A percentile compares a stretch with the other conserved stretches of the same genome.
Evolutionary conservation across 208 protist species (phyloP).

Genomic region (Leishmania braziliensis): DNA sequence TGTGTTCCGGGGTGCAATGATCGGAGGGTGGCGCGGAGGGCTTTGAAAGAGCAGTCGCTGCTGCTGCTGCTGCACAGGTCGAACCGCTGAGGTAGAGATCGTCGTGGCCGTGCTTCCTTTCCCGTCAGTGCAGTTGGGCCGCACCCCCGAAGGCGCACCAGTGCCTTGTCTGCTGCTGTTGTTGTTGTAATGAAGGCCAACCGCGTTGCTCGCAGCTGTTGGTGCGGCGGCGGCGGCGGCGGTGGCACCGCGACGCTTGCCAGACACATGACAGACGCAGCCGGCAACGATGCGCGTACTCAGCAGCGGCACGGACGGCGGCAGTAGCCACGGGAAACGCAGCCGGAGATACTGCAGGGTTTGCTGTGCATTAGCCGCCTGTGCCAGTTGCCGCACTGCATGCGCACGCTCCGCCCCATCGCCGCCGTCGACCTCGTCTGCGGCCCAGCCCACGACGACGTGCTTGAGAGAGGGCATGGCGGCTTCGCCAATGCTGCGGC

Average conservation of each 20-base stretch:
- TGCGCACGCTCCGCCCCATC: neutral
- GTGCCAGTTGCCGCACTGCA: neutral
- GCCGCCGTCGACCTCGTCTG: neutral
- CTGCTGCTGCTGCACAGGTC: neutral
- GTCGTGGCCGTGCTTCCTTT: neutral
- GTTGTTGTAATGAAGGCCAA: neutral
- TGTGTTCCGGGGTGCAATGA: neutral
- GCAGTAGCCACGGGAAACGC: conserved; percentile 47
- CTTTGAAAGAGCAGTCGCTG: conserved; percentile 13
- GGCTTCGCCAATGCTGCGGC: conserved; percentile 41
- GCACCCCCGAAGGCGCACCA: neutral
- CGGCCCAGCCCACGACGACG: conserved; percentile 30
- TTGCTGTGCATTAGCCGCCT: conserved; percentile 1
- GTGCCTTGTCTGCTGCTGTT: neutral
- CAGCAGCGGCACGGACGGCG: conserved; percentile 25
- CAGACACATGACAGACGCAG: conserved; percentile 31
- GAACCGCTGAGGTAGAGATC: neutral
- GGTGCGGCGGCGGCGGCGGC: conserved; percentile 11
- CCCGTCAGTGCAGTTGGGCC: neutral
- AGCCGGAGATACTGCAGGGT: conserved; percentile 40
- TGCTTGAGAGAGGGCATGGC: conserved; percentile 37
- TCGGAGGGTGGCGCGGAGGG: conserved; percentile 7
- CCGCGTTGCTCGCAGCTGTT: neutral
- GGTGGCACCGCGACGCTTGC: conserved; percentile 17
- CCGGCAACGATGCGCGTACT: conserved; percentile 15